These are phyloP conservation scores for Monosporozyma unispora DNA, from an alignment of 805 yeast species.

Conservation along the genomic window DNA sequence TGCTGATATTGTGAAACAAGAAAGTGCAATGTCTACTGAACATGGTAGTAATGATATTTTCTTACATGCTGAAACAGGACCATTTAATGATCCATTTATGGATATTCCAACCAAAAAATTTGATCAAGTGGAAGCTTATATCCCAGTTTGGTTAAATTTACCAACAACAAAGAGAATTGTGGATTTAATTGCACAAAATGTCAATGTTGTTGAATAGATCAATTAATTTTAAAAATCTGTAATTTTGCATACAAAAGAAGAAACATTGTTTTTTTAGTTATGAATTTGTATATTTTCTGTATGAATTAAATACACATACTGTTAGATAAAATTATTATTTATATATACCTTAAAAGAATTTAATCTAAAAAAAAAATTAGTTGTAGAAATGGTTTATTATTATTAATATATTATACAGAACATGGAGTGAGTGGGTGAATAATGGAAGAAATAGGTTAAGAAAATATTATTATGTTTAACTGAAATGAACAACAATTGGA, in stretches of 20 bases:
- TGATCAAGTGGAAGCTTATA: constrained; percentile 77
- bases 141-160: constrained; percentile 87
- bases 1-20: constrained; percentile 66
- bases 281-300: background rate
- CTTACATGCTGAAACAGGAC: constrained; percentile 60
- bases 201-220: constrained; percentile 37
- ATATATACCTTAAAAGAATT: background rate
- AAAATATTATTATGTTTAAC: constrained; percentile 18
- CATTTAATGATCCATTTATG: constrained; percentile 78
- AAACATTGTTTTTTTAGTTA: too few relatives aligned
- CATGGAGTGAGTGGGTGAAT: too few relatives aligned
- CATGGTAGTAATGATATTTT: constrained; percentile 49
- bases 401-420: background rate
- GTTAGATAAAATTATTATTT: background rate
- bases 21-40: constrained; percentile 36
- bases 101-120: constrained; percentile 66
- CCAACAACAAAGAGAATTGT: constrained; percentile 84
- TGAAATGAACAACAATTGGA: constrained; percentile 87
- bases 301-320: background rate
- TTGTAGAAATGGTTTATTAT: background rate
- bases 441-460: too few relatives aligned
- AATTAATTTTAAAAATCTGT: background rate
- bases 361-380: background rate
- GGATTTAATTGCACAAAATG: constrained; percentile 78
- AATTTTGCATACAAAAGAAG: background rate